Base-by-base conservation (phyloP, 495 filamentous ascomycete genomes). In the Parachaetomium inaequale region DNA sequence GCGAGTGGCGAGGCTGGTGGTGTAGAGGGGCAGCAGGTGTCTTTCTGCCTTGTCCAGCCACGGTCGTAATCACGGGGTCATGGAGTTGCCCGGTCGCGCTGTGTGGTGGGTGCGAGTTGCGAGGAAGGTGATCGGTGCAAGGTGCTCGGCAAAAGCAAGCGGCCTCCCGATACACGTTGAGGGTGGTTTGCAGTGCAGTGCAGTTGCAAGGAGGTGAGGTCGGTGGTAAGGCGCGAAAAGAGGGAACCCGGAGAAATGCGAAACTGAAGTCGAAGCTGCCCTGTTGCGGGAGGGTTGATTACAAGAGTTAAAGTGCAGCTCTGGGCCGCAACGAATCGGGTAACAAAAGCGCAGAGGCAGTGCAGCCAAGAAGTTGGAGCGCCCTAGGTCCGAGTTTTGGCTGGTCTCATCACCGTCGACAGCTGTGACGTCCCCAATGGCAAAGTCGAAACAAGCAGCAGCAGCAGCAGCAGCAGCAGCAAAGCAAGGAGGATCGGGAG, bases 1-100 rank as follows among this genome's bases (percentile, higher is more conserved):
- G 56, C 53, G 29, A 38, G 63, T 66, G 58, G 58, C 63, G 55
- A 60, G 36, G 59, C 47, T 29, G 31, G 19, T n/a, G 8, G 51
- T 55, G 51, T 31, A 38, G 34, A 38, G n/a, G 26, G 36, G 23
- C n/a, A 29, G 47, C n/a, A 29, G 47, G 7, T 38, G 38, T 29
- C 25, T 17, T 31, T 55, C 52, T 62, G 63, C 59, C 59, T 66
- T 62, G 54, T 62, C 58, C 63, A 58, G 63, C 63, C 59, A 66
- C 63, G 29, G 19, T 62, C 17, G 53, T 34, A 15, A 26, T 51
- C 34, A 46, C 58, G 45, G 55, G 55, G 7, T 54, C 59, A 59
- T 66, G 28, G 38, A 58, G 42, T 55, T 40, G 55, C 56, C 57
- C 26, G 58, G 45, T 47, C 32, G 4, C 4, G 32, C 23, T 26